Evolutionary conservation across 2,329 filamentous ascomycete genomes (phyloP).

Genomic region (Bipolaris gigantea): DNA sequence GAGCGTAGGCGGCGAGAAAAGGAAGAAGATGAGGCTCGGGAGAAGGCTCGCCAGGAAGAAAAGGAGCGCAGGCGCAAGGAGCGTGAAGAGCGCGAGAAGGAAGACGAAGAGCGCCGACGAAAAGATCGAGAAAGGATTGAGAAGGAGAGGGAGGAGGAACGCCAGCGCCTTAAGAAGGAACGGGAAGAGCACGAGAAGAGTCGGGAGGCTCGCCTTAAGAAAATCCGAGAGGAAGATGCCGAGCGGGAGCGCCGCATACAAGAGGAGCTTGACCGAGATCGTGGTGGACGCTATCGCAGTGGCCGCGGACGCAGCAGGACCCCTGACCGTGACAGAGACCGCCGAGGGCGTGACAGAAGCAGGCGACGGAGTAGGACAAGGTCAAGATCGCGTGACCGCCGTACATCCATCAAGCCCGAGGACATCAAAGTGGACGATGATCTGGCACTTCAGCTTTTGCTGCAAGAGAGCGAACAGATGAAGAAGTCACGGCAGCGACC

Average conservation of each 20-base stretch:
- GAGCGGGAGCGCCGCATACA: slow-evolving; percentile 42
- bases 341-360: slow-evolving; percentile 28
- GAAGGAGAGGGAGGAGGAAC: slow-evolving; percentile 56
- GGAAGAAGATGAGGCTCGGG: slow-evolving; percentile 49
- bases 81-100: slow-evolving; percentile 34
- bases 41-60: slow-evolving; percentile 51
- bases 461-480: slow-evolving; percentile 44
- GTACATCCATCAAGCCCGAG: slow-evolving; percentile 30
- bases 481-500: slow-evolving; percentile 43
- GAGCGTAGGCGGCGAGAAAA: slow-evolving; percentile 55
- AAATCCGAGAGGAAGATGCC: slow-evolving; percentile 38
- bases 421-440: slow-evolving; percentile 46
- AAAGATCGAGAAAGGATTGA: slow-evolving; percentile 35
- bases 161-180: slow-evolving; percentile 50
- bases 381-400: slow-evolving; percentile 30
- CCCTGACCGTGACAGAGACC: slow-evolving; percentile 28
- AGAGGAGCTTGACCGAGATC: slow-evolving; percentile 57
- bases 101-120: slow-evolving; percentile 38
- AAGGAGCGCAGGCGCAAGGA: slow-evolving; percentile 47
- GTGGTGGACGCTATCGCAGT: slow-evolving; percentile 44
- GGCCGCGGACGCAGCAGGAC: slow-evolving; percentile 33
- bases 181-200: slow-evolving; percentile 46
- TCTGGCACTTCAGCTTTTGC: slow-evolving; percentile 37
- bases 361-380: slow-evolving; percentile 28
- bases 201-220: slow-evolving; percentile 50